Evolutionary conservation across 2,329 filamentous ascomycete genomes (phyloP).

Genomic region (Chrysoporthe austroafricana): DNA sequence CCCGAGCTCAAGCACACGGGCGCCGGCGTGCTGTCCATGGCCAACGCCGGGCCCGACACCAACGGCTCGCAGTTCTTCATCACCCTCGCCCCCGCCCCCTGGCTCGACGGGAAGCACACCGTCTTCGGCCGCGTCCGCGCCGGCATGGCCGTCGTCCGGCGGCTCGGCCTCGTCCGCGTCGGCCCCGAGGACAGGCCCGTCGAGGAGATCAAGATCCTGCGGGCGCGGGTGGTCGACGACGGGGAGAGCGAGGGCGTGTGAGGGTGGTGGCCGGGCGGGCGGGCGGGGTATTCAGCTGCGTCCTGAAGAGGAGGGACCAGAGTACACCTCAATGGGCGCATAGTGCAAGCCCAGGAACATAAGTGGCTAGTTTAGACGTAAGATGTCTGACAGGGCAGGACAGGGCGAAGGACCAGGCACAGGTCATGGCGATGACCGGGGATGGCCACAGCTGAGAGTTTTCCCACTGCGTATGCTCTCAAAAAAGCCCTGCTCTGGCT

Average conservation of each 20-base stretch:
- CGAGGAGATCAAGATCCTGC: conserved; percentile 80
- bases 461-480: not conserved
- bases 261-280: not conserved
- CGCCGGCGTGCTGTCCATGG: conserved; percentile 94
- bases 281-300: not conserved
- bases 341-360: not conserved
- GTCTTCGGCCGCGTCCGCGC: conserved; percentile 91
- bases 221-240: conserved; percentile 68
- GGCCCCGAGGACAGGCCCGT: conserved; percentile 78
- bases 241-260: conserved; percentile 41
- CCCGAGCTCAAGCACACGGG: conserved; percentile 81
- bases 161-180: conserved; percentile 87
- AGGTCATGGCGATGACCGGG: not conserved
- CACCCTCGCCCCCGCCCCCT: conserved; percentile 90
- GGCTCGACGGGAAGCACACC: conserved; percentile 96
- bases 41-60: conserved; percentile 89
- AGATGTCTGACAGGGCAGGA: not conserved
- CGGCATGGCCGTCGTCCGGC: conserved; percentile 81
- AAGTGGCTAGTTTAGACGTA: not conserved
- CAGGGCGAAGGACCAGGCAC: too few species aligned
- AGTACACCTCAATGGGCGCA: not conserved
- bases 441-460: not conserved
- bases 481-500: not conserved
- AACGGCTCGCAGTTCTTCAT: conserved; percentile 98
- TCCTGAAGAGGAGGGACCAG: not conserved